Percentiles rank a stretch among this genome's conserved stretches.
Conservation (phyloP, 2,329 filamentous ascomycete species). For the Calonectria fujianensis region DNA sequence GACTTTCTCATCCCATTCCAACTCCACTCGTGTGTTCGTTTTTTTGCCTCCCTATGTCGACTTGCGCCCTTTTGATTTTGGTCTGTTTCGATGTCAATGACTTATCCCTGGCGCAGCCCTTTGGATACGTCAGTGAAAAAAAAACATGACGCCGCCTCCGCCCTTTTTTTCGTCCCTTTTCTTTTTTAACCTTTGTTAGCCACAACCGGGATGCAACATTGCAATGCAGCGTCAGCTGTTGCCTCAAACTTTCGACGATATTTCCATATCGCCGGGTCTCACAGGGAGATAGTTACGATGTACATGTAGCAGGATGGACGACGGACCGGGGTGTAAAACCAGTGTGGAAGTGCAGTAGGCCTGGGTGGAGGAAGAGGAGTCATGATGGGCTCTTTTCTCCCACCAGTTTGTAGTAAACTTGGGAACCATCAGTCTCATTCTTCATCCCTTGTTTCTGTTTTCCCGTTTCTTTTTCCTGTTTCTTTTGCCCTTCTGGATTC, state of each 20-base stretch:
- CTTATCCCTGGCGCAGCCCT: conserved; percentile 20
- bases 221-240: conserved; percentile 29
- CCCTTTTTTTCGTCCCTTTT: neutral
- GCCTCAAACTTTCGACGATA: conserved; percentile 18
- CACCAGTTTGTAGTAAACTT: neutral
- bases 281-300: neutral
- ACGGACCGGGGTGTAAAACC: neutral
- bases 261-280: conserved; percentile 17
- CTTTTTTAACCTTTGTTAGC: conserved; percentile 9
- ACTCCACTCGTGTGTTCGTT: neutral
- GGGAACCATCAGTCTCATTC: neutral
- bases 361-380: neutral
- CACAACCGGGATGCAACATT: conserved; percentile 21
- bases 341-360: neutral
- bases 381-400: neutral
- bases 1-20: conserved; percentile 16
- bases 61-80: conserved; percentile 1
- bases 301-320: conserved; percentile 6
- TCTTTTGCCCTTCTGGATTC: conserved; percentile 15
- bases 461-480: conserved; percentile 3
- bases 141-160: conserved; percentile 30
- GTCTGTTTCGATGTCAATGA: conserved; percentile 18
- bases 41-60: conserved; percentile 6
- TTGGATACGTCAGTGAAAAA: conserved; percentile 18
- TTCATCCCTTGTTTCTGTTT: neutral